Base-by-base conservation (phyloP, 306 rosid genomes). In the Cicer yamashitae region DNA sequence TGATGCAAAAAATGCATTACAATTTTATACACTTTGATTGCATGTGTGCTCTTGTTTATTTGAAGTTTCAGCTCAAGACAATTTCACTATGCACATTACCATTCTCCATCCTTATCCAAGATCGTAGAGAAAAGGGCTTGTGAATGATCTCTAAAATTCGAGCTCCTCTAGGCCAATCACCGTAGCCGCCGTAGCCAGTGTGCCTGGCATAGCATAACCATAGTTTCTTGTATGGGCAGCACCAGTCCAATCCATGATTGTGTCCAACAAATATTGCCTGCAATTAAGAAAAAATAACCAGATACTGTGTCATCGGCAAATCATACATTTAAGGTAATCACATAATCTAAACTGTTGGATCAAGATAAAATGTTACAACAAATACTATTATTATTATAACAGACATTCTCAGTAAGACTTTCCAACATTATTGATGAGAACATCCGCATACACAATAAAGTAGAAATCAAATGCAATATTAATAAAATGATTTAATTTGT, bases 181-280 rank as follows among this genome's bases (percentile, higher is more conserved):
- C 96, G 63, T 90, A 87, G 57, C 96, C 96, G 22, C 92, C 96
- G 48, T 88, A 92, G 11, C 97, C 96, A 15, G 92, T 92, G 62
- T 88, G 97, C 67, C 96, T 80, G 8, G 92, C 97, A 72, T 85
- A 90, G 79, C 97, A 90, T 47, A 92, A 80, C 94, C 92, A 92
- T 14, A 90, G 85, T 18, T 79, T 81, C 67, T 83, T 38, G 71
- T 76, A 77, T 43, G 93, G 97, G 79, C 97, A 92, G 73, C 97
- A 90, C 96, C 96, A 92, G 39, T 90, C 96, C 76, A 92, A 84
- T 53, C 97, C 97, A 74, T 92, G 97, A 86, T 90, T 87, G 83
- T 90, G 97, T 73, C 96, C 96, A 37, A 88, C 97, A 83, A 92
- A 92, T 77, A 90, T 80, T 72, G 92, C 96, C 97, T 92, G 84